These are phyloP conservation scores for Fusarium burgessii DNA, from an alignment of 2,329 filamentous ascomycete species.

Conservation along the genomic window DNA sequence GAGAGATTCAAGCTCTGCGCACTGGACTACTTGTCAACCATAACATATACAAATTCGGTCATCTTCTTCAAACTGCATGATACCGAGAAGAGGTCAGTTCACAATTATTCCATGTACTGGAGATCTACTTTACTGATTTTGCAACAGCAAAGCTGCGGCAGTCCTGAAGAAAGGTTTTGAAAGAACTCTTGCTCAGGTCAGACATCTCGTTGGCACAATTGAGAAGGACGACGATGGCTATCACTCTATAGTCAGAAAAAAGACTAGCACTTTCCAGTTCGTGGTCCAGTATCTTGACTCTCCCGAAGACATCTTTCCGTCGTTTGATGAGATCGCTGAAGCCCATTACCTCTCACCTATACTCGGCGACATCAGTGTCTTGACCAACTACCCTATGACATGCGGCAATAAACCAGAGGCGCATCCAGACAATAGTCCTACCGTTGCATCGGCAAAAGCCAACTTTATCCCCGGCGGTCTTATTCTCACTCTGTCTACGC, in stretches of 20 bases:
- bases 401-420: conserved; percentile 55
- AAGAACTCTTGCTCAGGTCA: conserved; percentile 52
- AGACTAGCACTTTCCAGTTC: conserved; percentile 51
- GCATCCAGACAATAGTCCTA: conserved; percentile 51
- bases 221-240: conserved; percentile 53
- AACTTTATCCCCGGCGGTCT: conserved; percentile 57
- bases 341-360: conserved; percentile 49
- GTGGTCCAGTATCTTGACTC: conserved; percentile 54
- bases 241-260: conserved; percentile 53
- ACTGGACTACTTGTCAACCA: conserved; percentile 24
- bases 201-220: conserved; percentile 56
- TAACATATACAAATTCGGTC: conserved; percentile 18
- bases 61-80: conserved; percentile 22
- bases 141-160: conserved; percentile 11
- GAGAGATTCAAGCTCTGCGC: conserved; percentile 19
- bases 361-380: conserved; percentile 51
- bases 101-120: not conserved
- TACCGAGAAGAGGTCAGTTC: conserved; percentile 6
- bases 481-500: conserved; percentile 54
- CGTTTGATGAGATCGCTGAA: conserved; percentile 54
- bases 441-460: conserved; percentile 53
- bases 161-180: conserved; percentile 51
- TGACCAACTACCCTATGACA: conserved; percentile 53
- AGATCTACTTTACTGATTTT: not conserved
- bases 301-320: conserved; percentile 51